Percentiles rank a stretch among this genome's conserved stretches.
phyloP scores from a whole-genome alignment of 169 alveolate species.

The Ichthyophthirius multifiliis region DNA sequence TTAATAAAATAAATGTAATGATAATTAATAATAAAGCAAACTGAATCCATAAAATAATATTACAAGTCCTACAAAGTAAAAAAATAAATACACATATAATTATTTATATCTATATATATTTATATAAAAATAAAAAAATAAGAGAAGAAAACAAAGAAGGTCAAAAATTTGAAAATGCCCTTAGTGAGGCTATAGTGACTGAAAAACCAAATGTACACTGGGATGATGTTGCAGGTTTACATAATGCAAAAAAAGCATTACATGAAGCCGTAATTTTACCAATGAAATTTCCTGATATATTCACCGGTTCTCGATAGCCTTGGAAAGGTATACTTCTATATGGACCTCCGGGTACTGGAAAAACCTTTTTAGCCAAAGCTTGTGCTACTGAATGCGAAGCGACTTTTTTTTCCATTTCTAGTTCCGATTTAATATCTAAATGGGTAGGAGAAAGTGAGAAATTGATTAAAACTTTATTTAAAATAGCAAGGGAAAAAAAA shows the following conservation, averaged over 20 bases:
- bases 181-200: slow-evolving; percentile 43
- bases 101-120: background rate
- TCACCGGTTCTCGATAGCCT: slow-evolving; percentile 88
- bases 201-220: slow-evolving; percentile 90
- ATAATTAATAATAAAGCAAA: background rate
- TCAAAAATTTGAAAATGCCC: background rate
- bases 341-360: slow-evolving; percentile 99
- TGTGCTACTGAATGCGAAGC: slow-evolving; percentile 98
- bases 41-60: background rate
- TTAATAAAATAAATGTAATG: background rate
- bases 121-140: background rate
- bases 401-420: slow-evolving; percentile 93
- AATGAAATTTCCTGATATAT: slow-evolving; percentile 89
- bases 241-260: slow-evolving; percentile 87
- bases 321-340: slow-evolving; percentile 91
- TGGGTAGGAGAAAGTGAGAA: slow-evolving; percentile 99
- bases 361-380: slow-evolving; percentile 98
- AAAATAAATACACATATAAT: background rate
- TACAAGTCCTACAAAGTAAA: background rate
- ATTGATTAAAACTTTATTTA: slow-evolving; percentile 92
- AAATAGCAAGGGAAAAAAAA: slow-evolving; percentile 94
- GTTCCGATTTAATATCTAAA: slow-evolving; percentile 97
- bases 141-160: background rate
- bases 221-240: slow-evolving; percentile 91
- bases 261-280: slow-evolving; percentile 92